Base-by-base conservation (phyloP, 257 asterid genomes). In the Thymus quinquecostatus region DNA sequence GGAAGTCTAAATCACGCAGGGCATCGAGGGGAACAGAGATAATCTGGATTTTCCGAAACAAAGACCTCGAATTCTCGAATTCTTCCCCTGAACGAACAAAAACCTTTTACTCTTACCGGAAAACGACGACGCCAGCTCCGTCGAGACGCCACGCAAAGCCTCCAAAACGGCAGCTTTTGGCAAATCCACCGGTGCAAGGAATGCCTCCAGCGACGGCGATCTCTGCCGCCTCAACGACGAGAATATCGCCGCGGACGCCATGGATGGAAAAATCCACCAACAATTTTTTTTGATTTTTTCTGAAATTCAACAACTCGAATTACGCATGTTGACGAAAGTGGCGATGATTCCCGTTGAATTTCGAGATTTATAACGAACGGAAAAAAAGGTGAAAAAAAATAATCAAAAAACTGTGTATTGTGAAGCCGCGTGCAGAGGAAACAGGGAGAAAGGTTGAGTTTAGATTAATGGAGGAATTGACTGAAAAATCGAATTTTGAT, bases 211-310 rank as follows among this genome's bases (percentile, higher is more conserved):
- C 4, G 95, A 79, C 66, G 97, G 97, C 71, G 95, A 87, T 67
- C 95, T 76, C 77, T 92, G 91, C 86, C 97, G 76, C 87, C 95
- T 84, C 81, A 89, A 64, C 82, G 98, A 89, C 80, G 96, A 85
- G 79, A 93, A 89, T 45, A 85, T 88, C 70, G 93, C 95, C 75
- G 92, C 95, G 5, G 96, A 87, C 32, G 91, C 96, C 98, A 94
- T 91, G 30, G 49, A 78, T 36, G 8, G 14, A 69, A 13, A 56
- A 14, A 21, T 21, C 3, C n/a, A 64, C 30, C 2, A 50, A 78
- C 70, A 44, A 34, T 4, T 14, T 40, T 71, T 33, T 49, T 32
- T 12, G 13, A 21, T 47, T 58, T 57, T 71, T 55, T 65, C 40
- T 47, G 70, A 48, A 60, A 69, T 30, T 41, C 69, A 41, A 66